A percentile compares a stretch with the other conserved stretches of the same genome.
Conservation (phyloP, 495 filamentous ascomycete genomes). For the Penicillium ochrochloron region DNA sequence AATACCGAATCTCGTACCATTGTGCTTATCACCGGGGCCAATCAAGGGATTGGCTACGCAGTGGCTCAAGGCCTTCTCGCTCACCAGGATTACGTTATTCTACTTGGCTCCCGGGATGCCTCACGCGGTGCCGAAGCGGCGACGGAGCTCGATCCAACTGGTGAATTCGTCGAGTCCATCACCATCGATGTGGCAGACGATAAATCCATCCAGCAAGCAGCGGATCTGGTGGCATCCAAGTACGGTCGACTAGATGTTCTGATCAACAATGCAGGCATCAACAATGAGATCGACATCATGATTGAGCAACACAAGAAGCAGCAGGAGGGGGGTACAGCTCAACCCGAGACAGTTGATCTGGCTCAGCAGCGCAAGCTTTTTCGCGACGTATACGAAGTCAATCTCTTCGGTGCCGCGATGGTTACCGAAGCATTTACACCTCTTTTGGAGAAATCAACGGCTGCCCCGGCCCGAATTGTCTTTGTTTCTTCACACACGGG, state of each 20-base stretch:
- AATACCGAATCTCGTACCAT: slow-evolving; percentile 25
- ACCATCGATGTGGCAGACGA: slow-evolving; percentile 48
- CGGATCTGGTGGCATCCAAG: slow-evolving; percentile 32
- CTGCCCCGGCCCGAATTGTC: slow-evolving; percentile 42
- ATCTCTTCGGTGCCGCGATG: slow-evolving; percentile 42
- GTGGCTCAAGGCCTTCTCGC: slow-evolving; percentile 39
- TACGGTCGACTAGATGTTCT: slow-evolving; percentile 41
- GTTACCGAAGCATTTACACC: slow-evolving; percentile 51
- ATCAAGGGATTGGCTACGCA: slow-evolving; percentile 52
- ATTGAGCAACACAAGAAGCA: slow-evolving; percentile 10
- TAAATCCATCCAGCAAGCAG: slow-evolving; percentile 42
- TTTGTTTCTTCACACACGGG: slow-evolving; percentile 45
- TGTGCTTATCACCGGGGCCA: slow-evolving; percentile 50
- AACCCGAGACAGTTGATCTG: slow-evolving; percentile 16
- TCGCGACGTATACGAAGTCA: slow-evolving; percentile 44
- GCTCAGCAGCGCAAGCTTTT: slow-evolving; percentile 31
- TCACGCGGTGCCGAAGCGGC: slow-evolving; percentile 31
- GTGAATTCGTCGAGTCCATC: slow-evolving; percentile 28
- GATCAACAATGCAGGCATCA: slow-evolving; percentile 47
- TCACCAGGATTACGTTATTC: slow-evolving; percentile 40
- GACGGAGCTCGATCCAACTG: slow-evolving; percentile 28
- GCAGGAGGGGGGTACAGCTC: neutral
- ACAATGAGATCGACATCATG: slow-evolving; percentile 34
- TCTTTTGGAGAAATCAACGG: slow-evolving; percentile 43
- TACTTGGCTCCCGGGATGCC: slow-evolving; percentile 42